These are phyloP conservation scores for Erucastrum elatum DNA, from an alignment of 345 rosid species.

Conservation along the genomic window DNA sequence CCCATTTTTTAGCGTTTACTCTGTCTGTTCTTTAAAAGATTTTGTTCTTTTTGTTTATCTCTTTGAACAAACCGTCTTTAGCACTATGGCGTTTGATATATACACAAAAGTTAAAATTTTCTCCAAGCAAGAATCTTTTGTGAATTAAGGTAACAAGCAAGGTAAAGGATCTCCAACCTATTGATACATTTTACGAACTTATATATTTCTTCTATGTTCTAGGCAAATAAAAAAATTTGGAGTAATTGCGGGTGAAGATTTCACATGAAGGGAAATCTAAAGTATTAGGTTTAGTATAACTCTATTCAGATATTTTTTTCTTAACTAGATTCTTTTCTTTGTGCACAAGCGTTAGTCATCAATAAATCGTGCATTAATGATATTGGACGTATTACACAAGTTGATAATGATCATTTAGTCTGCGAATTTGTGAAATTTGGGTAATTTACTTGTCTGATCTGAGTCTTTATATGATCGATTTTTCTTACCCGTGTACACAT, in stretches of 20 bases:
- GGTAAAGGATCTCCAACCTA: constrained; percentile 33
- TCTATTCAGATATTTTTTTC: background rate
- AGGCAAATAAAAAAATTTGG: background rate
- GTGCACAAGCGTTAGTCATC: constrained; percentile 30
- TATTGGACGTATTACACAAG: constrained; percentile 27
- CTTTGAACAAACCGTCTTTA: constrained; percentile 43
- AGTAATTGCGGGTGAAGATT: background rate
- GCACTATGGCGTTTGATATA: constrained; percentile 31
- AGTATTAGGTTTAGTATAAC: constrained; percentile 32
- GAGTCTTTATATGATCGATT: background rate
- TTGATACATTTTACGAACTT: constrained; percentile 26
- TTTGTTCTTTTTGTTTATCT: constrained; percentile 13
- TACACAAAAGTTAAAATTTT: constrained; percentile 22
- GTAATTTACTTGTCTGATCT: constrained; percentile 9
- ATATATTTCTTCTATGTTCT: background rate
- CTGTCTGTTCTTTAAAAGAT: background rate
- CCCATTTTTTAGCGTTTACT: constrained; percentile 47
- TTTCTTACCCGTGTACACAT: constrained; percentile 4
- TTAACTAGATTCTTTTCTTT: constrained; percentile 21
- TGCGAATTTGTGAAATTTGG: constrained; percentile 4
- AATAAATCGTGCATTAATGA: constrained; percentile 12
- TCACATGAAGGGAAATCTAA: constrained; percentile 24
- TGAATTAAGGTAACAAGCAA: constrained; percentile 26
- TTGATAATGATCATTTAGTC: constrained; percentile 21
- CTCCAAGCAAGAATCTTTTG: constrained; percentile 31